These are phyloP conservation scores for Pythium aquatile DNA, from an alignment of 352 stramenopile genomes.

Conservation along the genomic window DNA sequence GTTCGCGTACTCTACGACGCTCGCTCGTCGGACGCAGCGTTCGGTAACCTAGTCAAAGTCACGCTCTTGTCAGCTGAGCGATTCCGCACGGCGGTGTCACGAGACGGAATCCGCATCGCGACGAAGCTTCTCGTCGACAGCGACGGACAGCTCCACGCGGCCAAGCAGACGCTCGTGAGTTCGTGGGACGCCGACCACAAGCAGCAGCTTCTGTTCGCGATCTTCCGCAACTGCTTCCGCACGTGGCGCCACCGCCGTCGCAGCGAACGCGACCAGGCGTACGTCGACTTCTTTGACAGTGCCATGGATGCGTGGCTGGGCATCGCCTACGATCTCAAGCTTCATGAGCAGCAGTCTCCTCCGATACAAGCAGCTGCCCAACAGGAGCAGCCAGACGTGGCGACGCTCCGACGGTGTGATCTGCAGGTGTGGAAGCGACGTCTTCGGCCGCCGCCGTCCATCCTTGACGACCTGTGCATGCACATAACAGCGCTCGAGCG, in stretches of 20 bases:
- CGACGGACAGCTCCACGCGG: slow-evolving; percentile 30
- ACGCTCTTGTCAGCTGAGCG: slow-evolving; percentile 37
- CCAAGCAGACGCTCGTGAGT: slow-evolving; percentile 28
- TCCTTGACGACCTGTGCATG: slow-evolving; percentile 63
- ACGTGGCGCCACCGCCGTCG: slow-evolving; percentile 30
- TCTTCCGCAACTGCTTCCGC: slow-evolving; percentile 50
- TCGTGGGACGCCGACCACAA: slow-evolving; percentile 52
- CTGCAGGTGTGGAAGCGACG: slow-evolving; percentile 68
- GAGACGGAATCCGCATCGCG: slow-evolving; percentile 43
- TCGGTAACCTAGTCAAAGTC: slow-evolving; percentile 64
- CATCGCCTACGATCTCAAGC: slow-evolving; percentile 47
- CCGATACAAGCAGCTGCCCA: background rate
- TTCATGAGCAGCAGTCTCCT: slow-evolving; percentile 26
- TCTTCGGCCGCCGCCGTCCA: slow-evolving; percentile 39
- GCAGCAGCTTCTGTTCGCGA: slow-evolving; percentile 36
- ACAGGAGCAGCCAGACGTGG: slow-evolving; percentile 18
- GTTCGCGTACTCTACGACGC: slow-evolving; percentile 67
- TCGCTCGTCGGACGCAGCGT: slow-evolving; percentile 59
- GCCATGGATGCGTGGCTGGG: slow-evolving; percentile 63
- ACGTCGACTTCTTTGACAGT: slow-evolving; percentile 59
- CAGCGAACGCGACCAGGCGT: slow-evolving; percentile 31
- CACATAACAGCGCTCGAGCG: slow-evolving; percentile 61
- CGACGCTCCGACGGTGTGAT: slow-evolving; percentile 52
- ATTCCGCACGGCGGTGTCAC: slow-evolving; percentile 45
- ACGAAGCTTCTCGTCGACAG: slow-evolving; percentile 37